Base-by-base conservation (phyloP, 2,329 filamentous ascomycete genomes). In the Monilinia aucupariae region DNA sequence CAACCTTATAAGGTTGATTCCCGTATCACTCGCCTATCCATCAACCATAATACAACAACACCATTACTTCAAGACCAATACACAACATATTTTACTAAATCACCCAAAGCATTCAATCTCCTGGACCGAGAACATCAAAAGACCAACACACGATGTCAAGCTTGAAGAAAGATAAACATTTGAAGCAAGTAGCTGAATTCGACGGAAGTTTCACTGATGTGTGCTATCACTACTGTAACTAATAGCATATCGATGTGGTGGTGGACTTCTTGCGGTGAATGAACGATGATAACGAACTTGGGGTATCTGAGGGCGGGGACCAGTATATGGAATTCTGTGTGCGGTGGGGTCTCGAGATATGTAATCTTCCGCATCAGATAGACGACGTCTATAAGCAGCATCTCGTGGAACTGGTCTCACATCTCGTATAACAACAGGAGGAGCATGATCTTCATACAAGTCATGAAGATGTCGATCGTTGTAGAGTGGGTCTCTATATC, bases 291-390 rank as follows among this genome's bases (percentile, higher is more conserved):
- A 37, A 27, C 30, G 30, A 45, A 47, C 30, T 37, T 20, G 27
- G 15, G 43, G 34, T 20, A 62, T 58, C 37, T 62, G 60, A 49
- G 60, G 60, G 37, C 60, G 60, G 49, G 17, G 32, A 34, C 60
- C 60, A 58, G 52, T 62, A 56, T 43, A 58, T 62, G 30, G 32
- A 6, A 58, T 62, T 34, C 60, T 50, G 12, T 34, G 27, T 25
- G 34, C 20, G 8, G 10, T 51, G 15, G 32, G 34, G 17, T 50
- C 52, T 22, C 52, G 43, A 50, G 15, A 32, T 3, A 62, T 50
- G 22, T 62, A 58, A 39, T 15, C 41, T 25, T 62, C 52, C 9
- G 37, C 60, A 22, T 62, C 52, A 22, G 52, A 43, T 8, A 62
- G 9, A 4, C 17, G 52, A 43, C 52, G 52, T 43, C 60, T 62